These are phyloP conservation scores for Xylaria polymorpha DNA, from an alignment of 2,329 filamentous ascomycete genomes.

Conservation along the genomic window DNA sequence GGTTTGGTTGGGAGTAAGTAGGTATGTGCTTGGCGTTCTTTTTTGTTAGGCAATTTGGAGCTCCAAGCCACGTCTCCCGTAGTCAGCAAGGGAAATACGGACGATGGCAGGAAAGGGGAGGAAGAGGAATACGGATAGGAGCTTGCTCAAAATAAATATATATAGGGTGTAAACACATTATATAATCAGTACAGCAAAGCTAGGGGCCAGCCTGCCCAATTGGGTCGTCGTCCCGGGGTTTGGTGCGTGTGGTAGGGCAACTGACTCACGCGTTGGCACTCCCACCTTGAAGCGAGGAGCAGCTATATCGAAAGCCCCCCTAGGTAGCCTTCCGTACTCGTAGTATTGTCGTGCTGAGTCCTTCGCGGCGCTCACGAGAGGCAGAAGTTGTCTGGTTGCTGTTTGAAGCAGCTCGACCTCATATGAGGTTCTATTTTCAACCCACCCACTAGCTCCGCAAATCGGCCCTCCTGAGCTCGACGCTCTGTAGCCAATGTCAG, in stretches of 20 bases:
- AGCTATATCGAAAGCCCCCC: not conserved
- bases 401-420: not conserved
- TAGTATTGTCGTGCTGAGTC: not conserved
- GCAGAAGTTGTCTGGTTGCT: not conserved
- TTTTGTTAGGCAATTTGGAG: not conserved
- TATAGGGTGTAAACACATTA: not conserved
- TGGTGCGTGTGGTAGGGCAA: not conserved
- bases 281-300: not conserved
- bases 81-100: not conserved
- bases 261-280: not conserved
- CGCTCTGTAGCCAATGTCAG: not conserved
- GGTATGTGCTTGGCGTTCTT: not conserved
- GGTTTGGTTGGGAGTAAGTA: not conserved
- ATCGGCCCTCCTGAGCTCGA: not conserved
- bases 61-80: not conserved
- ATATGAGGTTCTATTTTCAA: not conserved
- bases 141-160: not conserved
- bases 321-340: too few relatives aligned
- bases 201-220: slow-evolving; percentile 1
- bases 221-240: not conserved
- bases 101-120: not conserved
- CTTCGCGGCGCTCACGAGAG: not conserved
- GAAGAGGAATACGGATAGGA: not conserved
- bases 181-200: slow-evolving; percentile 6
- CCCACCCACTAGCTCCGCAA: slow-evolving; percentile 1